Evolutionary conservation across 306 rosid genomes (phyloP).

Genomic region (Acmispon strigosus): DNA sequence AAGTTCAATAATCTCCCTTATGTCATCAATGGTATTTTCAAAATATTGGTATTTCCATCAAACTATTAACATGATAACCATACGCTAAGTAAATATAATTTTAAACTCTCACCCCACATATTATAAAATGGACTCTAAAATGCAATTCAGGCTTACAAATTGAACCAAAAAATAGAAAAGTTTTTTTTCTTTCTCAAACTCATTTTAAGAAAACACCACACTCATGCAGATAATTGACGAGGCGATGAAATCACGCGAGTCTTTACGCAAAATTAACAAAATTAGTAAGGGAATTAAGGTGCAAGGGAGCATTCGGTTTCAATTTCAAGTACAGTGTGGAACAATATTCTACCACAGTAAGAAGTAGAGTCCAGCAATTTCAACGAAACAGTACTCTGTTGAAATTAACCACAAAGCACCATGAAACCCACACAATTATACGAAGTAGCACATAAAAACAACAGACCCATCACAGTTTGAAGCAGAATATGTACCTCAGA

Average conservation of each 20-base stretch:
- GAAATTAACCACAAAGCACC: background rate
- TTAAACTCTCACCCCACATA: background rate
- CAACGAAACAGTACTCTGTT: background rate
- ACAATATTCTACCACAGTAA: background rate
- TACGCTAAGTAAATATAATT: background rate
- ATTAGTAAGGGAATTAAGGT: conserved; percentile 7
- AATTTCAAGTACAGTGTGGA: conserved; percentile 14
- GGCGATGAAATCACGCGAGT: background rate
- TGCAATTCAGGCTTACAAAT: background rate
- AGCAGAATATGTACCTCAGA: conserved; percentile 35
- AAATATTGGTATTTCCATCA: conserved; percentile 4
- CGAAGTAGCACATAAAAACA: conserved; percentile 12
- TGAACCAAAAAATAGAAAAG: background rate
- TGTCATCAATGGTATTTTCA: background rate
- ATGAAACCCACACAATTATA: background rate
- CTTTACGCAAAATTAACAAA: background rate
- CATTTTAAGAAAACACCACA: background rate
- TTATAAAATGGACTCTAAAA: background rate
- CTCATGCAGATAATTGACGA: background rate
- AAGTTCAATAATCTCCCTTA: background rate
- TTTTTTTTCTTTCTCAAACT: background rate
- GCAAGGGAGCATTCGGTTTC: conserved; percentile 1
- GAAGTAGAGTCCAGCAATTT: background rate
- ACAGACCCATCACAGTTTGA: conserved; percentile 21
- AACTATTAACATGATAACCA: background rate